A percentile compares a stretch with the other conserved stretches of the same genome.
Evolutionary conservation across 345 rosid genomes (phyloP).

Genomic region (Excoecaria cochinchinensis): DNA sequence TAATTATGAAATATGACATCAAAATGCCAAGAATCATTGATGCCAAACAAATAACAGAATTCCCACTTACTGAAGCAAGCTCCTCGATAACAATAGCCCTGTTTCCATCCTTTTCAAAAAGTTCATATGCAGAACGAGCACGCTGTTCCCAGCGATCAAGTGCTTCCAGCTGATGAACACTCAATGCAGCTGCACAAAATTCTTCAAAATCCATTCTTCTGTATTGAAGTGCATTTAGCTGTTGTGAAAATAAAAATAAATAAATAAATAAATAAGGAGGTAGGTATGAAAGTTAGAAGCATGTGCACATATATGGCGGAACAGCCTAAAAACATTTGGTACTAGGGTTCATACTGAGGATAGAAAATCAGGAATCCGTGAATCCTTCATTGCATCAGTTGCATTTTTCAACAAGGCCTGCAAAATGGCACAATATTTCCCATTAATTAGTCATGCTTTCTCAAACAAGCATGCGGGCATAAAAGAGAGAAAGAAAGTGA

Average conservation of each 20-base stretch:
- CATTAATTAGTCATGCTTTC: slow-evolving; percentile 5
- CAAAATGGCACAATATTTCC: slow-evolving; percentile 13
- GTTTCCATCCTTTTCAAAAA: slow-evolving; percentile 90
- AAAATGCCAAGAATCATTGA: neutral
- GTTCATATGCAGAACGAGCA: slow-evolving; percentile 78
- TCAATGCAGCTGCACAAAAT: slow-evolving; percentile 91
- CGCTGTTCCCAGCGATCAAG: slow-evolving; percentile 85
- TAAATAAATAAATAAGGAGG: slow-evolving; percentile 23
- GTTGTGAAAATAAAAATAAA: slow-evolving; percentile 30
- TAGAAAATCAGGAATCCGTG: slow-evolving; percentile 68
- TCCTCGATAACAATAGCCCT: slow-evolving; percentile 83
- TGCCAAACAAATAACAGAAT: neutral
- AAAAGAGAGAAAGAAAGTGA: neutral
- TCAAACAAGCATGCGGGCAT: neutral
- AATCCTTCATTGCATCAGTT: slow-evolving; percentile 91
- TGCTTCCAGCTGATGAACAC: slow-evolving; percentile 92
- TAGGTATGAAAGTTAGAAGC: slow-evolving; percentile 17
- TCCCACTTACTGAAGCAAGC: slow-evolving; percentile 76
- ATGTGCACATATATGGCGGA: slow-evolving; percentile 3
- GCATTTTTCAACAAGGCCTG: slow-evolving; percentile 80
- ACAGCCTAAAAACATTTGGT: slow-evolving; percentile 11
- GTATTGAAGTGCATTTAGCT: slow-evolving; percentile 83
- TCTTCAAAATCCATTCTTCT: slow-evolving; percentile 94
- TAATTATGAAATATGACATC: neutral
- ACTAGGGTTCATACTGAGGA: slow-evolving; percentile 46